phyloP scores from a whole-genome alignment of 805 yeast species.

The Myxozyma geophila region DNA sequence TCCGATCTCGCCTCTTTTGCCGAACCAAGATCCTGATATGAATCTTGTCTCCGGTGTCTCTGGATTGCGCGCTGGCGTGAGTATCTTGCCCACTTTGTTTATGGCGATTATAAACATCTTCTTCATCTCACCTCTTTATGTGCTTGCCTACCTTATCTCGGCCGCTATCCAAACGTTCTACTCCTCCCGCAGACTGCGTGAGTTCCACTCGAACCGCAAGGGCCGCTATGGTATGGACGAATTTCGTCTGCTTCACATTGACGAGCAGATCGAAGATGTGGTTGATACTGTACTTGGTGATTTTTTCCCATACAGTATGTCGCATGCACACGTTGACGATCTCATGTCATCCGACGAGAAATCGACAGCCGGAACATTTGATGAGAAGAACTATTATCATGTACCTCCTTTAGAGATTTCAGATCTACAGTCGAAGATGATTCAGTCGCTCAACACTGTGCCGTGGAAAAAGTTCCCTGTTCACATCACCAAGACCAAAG shows the following conservation, averaged over 20 bases:
- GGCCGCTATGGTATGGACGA: conserved; percentile 37
- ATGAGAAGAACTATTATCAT: conserved; percentile 36
- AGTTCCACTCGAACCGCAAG: conserved; percentile 36
- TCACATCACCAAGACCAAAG: conserved; percentile 64
- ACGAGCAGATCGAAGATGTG: conserved; percentile 65
- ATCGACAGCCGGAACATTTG: conserved; percentile 39
- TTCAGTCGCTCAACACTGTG: conserved; percentile 60
- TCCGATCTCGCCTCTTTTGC: conserved; percentile 22
- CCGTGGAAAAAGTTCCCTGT: conserved; percentile 75
- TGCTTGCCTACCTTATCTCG: conserved; percentile 58
- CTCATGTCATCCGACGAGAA: conserved; percentile 1
- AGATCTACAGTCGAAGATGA: conserved; percentile 55
- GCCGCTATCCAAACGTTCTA: conserved; percentile 50
- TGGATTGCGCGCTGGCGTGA: conserved; percentile 11
- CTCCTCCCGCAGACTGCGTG: conserved; percentile 49
- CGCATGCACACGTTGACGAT: conserved; percentile 37
- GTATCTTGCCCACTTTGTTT: conserved; percentile 33
- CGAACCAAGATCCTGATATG: conserved; percentile 10
- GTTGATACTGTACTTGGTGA: conserved; percentile 55
- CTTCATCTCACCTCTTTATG: conserved; percentile 67
- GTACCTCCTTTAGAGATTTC: conserved; percentile 47
- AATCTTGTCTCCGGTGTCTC: conserved; percentile 9
- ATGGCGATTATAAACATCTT: conserved; percentile 47
- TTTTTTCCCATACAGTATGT: conserved; percentile 33
- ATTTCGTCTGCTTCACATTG: conserved; percentile 46